These are phyloP conservation scores for Talaromyces sp. DNA, from an alignment of 2,329 filamentous ascomycete genomes.

Conservation along the genomic window DNA sequence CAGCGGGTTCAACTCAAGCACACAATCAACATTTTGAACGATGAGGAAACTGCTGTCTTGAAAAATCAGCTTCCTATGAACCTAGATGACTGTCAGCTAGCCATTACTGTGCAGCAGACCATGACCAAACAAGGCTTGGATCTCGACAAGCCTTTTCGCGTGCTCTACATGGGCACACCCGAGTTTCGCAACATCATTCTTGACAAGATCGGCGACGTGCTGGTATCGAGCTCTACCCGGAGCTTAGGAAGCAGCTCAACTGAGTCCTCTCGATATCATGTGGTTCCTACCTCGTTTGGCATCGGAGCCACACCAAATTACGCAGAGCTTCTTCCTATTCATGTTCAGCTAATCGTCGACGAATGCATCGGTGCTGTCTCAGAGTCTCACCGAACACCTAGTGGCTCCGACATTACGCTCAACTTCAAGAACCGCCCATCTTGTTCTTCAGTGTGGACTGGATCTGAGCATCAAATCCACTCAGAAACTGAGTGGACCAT, in stretches of 20 bases:
- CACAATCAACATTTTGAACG: slow-evolving; percentile 38
- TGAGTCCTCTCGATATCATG: slow-evolving; percentile 46
- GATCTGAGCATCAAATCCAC: slow-evolving; percentile 37
- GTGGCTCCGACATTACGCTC: slow-evolving; percentile 34
- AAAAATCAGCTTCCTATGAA: slow-evolving; percentile 28
- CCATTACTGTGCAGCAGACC: slow-evolving; percentile 43
- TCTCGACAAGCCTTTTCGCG: slow-evolving; percentile 43
- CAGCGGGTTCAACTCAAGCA: slow-evolving; percentile 43
- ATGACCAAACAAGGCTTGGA: slow-evolving; percentile 41
- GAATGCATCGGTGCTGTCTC: slow-evolving; percentile 40
- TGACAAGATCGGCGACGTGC: slow-evolving; percentile 48
- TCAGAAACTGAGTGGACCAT: slow-evolving; percentile 41
- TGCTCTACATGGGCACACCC: slow-evolving; percentile 43
- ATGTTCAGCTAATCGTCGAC: slow-evolving; percentile 48
- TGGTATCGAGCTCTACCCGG: slow-evolving; percentile 41
- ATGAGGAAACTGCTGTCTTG: slow-evolving; percentile 28
- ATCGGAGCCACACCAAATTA: slow-evolving; percentile 44
- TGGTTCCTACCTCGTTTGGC: slow-evolving; percentile 49
- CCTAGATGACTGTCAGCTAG: slow-evolving; percentile 33
- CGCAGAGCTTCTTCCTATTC: slow-evolving; percentile 48
- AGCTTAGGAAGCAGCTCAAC: slow-evolving; percentile 34
- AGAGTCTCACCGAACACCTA: slow-evolving; percentile 23
- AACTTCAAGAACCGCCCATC: slow-evolving; percentile 39
- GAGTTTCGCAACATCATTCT: slow-evolving; percentile 41
- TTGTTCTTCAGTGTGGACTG: slow-evolving; percentile 39